These are phyloP conservation scores for Vaucheria bursata DNA, from an alignment of 352 stramenopile genomes.

Conservation along the genomic window DNA sequence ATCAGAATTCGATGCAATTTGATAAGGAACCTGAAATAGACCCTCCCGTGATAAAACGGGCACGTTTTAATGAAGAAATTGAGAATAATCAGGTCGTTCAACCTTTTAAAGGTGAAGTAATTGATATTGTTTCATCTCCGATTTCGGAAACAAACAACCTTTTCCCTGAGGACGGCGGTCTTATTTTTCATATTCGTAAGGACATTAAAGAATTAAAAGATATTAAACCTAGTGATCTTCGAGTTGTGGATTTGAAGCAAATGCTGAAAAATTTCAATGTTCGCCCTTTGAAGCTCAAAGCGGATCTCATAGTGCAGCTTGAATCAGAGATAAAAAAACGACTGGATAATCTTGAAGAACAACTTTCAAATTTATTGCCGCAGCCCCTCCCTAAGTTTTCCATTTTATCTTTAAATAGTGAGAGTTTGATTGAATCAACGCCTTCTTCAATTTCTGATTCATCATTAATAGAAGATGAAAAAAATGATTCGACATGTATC, in stretches of 20 bases:
- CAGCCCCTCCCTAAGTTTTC: no score
- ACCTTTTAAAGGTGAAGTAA: no score
- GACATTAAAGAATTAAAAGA: neutral
- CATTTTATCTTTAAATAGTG: no score
- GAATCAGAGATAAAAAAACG: neutral
- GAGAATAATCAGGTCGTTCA: no score
- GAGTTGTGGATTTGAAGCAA: slow-evolving; percentile 1
- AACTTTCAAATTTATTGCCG: neutral
- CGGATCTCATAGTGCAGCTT: slow-evolving; percentile 4
- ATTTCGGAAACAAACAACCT: no score
- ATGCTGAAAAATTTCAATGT: slow-evolving; percentile 1
- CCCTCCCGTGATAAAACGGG: neutral
- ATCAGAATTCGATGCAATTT: neutral
- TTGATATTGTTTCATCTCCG: no score
- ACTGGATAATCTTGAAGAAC: neutral
- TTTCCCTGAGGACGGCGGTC: no score
- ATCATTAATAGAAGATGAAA: no score
- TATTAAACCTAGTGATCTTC: neutral
- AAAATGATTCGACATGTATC: no score
- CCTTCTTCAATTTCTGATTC: neutral
- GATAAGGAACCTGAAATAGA: neutral
- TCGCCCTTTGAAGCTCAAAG: slow-evolving; percentile 1
- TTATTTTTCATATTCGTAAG: no score
- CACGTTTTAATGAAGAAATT: no score
- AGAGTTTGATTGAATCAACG: neutral